Base-by-base conservation (phyloP, 805 yeast genomes). In the Yarrowia keelungensis region DNA sequence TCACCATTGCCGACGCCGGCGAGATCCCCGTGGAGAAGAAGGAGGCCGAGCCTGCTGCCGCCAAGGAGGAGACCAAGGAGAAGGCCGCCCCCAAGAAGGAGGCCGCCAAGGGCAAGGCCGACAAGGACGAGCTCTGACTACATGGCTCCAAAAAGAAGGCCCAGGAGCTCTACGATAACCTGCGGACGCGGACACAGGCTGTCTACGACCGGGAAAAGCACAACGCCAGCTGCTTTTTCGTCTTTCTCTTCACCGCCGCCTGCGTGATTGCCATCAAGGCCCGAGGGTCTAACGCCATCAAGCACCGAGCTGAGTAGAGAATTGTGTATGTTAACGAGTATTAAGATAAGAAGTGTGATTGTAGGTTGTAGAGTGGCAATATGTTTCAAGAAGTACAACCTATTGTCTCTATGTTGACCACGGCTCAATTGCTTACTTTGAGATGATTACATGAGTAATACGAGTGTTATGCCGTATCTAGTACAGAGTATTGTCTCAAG, bases 1-100 rank as follows among this genome's bases (percentile, higher is more conserved):
- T 94, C 71, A 83, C 80, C 71, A 89, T 93, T 73, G 84, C 82
- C 62, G 86, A 86, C 70, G 81, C 90, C 72, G 98, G 98, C 70
- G 91, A 89, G 66, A 45, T 56, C 58, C 58, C 58, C 43, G 22
- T 51, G 15, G 58, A 51, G 58, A 51, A 51, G 56, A 41, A 41
- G 47, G 38, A 41, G 47, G 45, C 62, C n/a, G 36, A 39, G 16
- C 36, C 71, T 15, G 69, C 59, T 38, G 67, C 32, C 32, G 32
- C 65, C 36, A 69, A 56, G 67, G 70, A 64, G 15, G 51, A 71
- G 41, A 69, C 71, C 22, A 69, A 71, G 39, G 67, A 71, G 49
- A 50, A 69, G 9, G 71, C 73, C 26, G 70, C 51, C 39, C 39
- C 39, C 51, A 26, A 71, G 41, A 15, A 39, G 45, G 46, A 54